Percentiles rank a stretch among this genome's conserved stretches.
These are phyloP conservation scores for Epichloe festucae DNA, from an alignment of 2,329 filamentous ascomycete genomes.

Conservation along the genomic window DNA sequence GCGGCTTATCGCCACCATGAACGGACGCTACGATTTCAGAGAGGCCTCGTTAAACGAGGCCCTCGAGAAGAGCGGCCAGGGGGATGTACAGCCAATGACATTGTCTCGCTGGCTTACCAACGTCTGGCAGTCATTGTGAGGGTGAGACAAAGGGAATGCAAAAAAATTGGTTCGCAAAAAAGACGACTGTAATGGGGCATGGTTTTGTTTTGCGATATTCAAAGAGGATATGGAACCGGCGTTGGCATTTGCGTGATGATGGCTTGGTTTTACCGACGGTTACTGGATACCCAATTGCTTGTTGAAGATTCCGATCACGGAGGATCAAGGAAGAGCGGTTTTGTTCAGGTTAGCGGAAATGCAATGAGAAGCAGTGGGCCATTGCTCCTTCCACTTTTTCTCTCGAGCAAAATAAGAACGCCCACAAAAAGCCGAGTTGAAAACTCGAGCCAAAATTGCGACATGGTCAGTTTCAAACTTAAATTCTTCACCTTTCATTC, in stretches of 20 bases:
- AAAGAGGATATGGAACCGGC: background rate
- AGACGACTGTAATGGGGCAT: background rate
- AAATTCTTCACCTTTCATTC: background rate
- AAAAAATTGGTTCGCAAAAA: background rate
- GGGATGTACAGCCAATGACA: conserved; percentile 30
- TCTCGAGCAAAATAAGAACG: background rate
- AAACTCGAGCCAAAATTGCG: too few relatives aligned
- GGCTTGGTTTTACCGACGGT: background rate
- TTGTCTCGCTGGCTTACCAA: conserved; percentile 41
- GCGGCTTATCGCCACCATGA: conserved; percentile 52
- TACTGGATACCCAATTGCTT: background rate
- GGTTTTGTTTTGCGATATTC: background rate
- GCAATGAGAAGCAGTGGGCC: background rate
- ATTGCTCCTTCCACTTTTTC: conserved; percentile 2
- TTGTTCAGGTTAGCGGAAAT: background rate
- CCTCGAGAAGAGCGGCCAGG: conserved; percentile 21
- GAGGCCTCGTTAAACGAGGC: conserved; percentile 46
- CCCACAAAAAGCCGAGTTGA: background rate
- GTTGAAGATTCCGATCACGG: background rate
- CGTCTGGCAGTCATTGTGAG: conserved; percentile 9
- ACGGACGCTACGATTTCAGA: conserved; percentile 53
- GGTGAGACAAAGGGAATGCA: background rate
- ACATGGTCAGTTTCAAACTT: background rate
- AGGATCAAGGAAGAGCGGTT: too few relatives aligned
- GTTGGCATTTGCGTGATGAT: background rate